Conservation (phyloP, 495 filamentous ascomycete genomes). For the Xylona heveae region DNA sequence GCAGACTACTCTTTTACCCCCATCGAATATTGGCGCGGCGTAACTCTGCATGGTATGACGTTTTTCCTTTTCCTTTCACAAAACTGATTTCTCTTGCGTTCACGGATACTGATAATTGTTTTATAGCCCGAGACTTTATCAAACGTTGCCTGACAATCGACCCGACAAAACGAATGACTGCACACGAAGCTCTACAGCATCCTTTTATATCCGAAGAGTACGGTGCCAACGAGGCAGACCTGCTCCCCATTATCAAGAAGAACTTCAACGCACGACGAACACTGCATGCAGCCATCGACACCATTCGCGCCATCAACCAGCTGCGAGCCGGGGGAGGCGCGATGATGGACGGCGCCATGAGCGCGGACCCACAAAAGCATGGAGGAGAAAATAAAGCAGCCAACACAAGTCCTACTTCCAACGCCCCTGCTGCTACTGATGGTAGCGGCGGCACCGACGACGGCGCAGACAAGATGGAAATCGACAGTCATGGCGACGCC, state of each 20-base stretch:
- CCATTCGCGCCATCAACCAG: constrained; percentile 95
- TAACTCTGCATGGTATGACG: constrained; percentile 24
- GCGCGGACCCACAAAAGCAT: constrained; percentile 30
- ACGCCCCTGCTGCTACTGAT: constrained; percentile 15
- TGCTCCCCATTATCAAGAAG: constrained; percentile 89
- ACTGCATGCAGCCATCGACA: constrained; percentile 91
- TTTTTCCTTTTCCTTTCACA: constrained; percentile 4
- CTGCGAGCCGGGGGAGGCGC: constrained; percentile 59
- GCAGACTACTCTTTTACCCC: constrained; percentile 96
- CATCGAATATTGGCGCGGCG: constrained; percentile 85
- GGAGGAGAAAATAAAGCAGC: too few relatives aligned
- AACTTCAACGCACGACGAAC: constrained; percentile 95
- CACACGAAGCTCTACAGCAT: constrained; percentile 79
- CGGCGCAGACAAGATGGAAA: constrained; percentile 20
- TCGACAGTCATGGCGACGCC: constrained; percentile 35
- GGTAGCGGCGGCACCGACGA: constrained; percentile 5
- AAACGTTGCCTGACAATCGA: constrained; percentile 74
- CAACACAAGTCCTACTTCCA: too few relatives aligned
- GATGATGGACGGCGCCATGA: constrained; percentile 64
- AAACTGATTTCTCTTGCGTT: constrained; percentile 13
- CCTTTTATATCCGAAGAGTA: constrained; percentile 49
- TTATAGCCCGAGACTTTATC: constrained; percentile 68
- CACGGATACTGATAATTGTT: neutral
- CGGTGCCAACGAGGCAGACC: constrained; percentile 35
- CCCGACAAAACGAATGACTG: constrained; percentile 70